Percentiles rank a stretch among this genome's conserved stretches.
phyloP scores from a whole-genome alignment of 805 yeast genomes.

The Pichia ethanolica region DNA sequence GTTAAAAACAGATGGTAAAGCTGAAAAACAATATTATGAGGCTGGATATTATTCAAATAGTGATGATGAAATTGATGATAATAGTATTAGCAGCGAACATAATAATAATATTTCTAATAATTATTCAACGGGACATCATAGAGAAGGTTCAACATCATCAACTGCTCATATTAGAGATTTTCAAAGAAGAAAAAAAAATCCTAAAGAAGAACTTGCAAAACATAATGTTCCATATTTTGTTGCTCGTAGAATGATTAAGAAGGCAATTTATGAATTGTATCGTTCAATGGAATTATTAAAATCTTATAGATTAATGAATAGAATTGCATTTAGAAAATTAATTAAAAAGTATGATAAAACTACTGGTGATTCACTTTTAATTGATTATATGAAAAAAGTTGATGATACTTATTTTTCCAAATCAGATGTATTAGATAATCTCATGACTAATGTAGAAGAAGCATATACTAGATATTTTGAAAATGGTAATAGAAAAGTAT shows the following conservation, averaged over 20 bases:
- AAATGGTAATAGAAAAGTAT: conserved; percentile 59
- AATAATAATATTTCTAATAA: background rate
- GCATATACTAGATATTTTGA: conserved; percentile 61
- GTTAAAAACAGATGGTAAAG: conserved; percentile 22
- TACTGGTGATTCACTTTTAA: conserved; percentile 36
- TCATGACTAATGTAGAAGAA: conserved; percentile 58
- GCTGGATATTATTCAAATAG: conserved; percentile 24
- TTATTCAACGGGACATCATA: background rate
- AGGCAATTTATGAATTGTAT: conserved; percentile 66
- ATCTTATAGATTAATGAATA: conserved; percentile 67
- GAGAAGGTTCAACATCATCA: conserved; percentile 18
- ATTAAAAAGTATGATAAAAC: conserved; percentile 86
- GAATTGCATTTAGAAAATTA: conserved; percentile 85
- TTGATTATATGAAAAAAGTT: conserved; percentile 49
- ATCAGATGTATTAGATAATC: conserved; percentile 59
- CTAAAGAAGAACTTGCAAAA: background rate
- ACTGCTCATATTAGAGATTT: conserved; percentile 42
- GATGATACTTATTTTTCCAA: conserved; percentile 51
- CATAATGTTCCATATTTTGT: conserved; percentile 45
- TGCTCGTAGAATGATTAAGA: conserved; percentile 61
- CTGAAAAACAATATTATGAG: conserved; percentile 30
- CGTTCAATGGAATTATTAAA: conserved; percentile 62
- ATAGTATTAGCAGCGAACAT: background rate
- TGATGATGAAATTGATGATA: conserved; percentile 9
- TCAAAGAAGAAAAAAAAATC: conserved; percentile 20